Evolutionary conservation across 2,329 filamentous ascomycete species (phyloP), one percentile per base, ranked within the genome.

Genomic region (Diaporthe sp.): DNA sequence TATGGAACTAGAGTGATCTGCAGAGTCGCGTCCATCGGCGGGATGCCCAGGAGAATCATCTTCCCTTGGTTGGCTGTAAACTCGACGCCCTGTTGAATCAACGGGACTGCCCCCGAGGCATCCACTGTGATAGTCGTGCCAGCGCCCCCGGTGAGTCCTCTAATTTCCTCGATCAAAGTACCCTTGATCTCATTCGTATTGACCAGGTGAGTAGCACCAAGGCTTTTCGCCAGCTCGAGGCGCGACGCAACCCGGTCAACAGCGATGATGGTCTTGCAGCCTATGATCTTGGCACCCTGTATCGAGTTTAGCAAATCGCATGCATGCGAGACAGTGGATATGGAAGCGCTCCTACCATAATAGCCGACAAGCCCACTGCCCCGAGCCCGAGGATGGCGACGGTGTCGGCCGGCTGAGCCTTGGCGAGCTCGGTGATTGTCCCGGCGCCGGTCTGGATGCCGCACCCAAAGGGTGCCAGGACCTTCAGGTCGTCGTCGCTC

Each of bases 41-140:
- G 61, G 8, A 49, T 25, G 2, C 42, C 42, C 1, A 65, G 39
- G 15, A 65, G 61, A 10, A 65, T 34, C 19, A 42, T 17, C 25
- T 65, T 65, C 25, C 61, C 61, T 15, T 65, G 61, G 25, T 65
- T 49, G 42, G 61, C 61, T 22, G 61, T 65, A 28, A 65, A 65
- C 25, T 65, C 42, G 8, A 49, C 42, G 17, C 25, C 61, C 25
- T 65, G 42, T 10, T 49, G 25, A 5, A 65, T 65, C 61, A 65
- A 34, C 2, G 61, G 42, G 0, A 49, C 61, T 49, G 61, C 61
- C 25, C 42, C 61, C 1, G 61, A 65, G 8, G 61, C 61, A 13
- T 65, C 61, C 61, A 65, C 42, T 0, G 61, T 65, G 42, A 65
- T 65, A 1, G 61, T 65, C 9, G 61, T 34, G 15, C 61, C 61